phyloP scores from a whole-genome alignment of 305 asterid species.

The Solanum chacoense region DNA sequence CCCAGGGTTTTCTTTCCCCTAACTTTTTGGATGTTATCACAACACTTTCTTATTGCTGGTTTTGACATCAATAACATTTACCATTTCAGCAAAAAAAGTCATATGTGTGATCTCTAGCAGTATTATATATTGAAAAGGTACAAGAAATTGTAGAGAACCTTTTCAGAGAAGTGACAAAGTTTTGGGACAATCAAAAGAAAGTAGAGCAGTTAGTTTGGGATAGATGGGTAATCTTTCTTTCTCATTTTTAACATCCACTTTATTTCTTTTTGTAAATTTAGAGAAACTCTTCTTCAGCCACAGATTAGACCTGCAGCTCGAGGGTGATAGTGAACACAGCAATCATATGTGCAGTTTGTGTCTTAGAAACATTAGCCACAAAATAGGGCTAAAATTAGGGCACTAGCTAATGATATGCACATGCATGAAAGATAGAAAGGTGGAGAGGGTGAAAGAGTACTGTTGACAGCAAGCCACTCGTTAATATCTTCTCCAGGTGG shows the following conservation, averaged over 20 bases:
- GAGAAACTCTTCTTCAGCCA: neutral
- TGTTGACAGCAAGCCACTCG: slow-evolving; percentile 97
- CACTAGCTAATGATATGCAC: neutral
- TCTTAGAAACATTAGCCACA: neutral
- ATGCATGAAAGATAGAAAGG: neutral
- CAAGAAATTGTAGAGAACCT: neutral
- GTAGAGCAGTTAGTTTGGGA: neutral
- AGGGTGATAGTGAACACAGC: neutral
- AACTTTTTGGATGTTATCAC: neutral
- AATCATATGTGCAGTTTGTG: neutral
- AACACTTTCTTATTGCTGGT: neutral
- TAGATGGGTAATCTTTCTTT: neutral
- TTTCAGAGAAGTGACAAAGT: neutral
- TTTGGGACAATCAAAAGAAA: neutral
- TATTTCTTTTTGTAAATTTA: neutral
- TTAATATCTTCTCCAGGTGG: slow-evolving; percentile 95
- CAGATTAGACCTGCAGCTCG: neutral
- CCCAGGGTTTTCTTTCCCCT: neutral
- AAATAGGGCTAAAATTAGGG: neutral
- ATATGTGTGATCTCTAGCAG: neutral
- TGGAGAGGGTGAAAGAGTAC: slow-evolving; percentile 34
- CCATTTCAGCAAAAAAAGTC: neutral
- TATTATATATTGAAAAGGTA: neutral
- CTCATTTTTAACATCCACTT: neutral
- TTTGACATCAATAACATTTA: neutral